Evolutionary conservation across 2,329 filamentous ascomycete genomes (phyloP).

Genomic region (Calonectria pseudoturangicola): DNA sequence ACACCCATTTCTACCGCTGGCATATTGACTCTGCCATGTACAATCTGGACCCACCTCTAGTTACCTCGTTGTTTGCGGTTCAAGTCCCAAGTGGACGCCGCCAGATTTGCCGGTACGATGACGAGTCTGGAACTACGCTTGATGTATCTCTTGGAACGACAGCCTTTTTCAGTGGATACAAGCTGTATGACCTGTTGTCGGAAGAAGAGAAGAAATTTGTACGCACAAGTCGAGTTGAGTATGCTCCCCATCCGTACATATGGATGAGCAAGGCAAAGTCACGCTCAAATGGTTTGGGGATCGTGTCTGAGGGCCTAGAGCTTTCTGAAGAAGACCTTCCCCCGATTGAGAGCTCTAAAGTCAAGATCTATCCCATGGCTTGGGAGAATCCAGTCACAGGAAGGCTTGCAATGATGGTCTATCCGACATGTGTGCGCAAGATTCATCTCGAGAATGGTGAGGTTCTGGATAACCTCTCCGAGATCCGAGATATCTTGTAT

Average conservation of each 20-base stretch:
- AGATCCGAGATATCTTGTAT: conserved; percentile 12
- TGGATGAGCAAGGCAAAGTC: conserved; percentile 34
- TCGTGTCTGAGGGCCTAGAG: conserved; percentile 23
- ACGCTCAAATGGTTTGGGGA: conserved; percentile 25
- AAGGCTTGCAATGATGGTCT: conserved; percentile 20
- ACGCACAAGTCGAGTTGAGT: conserved; percentile 19
- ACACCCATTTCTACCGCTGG: conserved; percentile 34
- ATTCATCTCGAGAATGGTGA: conserved; percentile 24
- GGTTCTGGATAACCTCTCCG: not conserved
- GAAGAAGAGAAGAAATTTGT: conserved; percentile 24
- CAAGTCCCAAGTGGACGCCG: conserved; percentile 26
- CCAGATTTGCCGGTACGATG: conserved; percentile 33
- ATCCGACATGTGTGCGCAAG: conserved; percentile 20
- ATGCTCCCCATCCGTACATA: conserved; percentile 28
- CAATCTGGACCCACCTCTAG: conserved; percentile 27
- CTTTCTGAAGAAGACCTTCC: conserved; percentile 12
- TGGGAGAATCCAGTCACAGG: conserved; percentile 26
- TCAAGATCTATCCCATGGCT: conserved; percentile 28
- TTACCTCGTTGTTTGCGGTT: conserved; percentile 16
- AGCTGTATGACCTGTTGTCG: conserved; percentile 24
- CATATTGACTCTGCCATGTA: conserved; percentile 37
- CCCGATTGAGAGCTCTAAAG: not conserved
- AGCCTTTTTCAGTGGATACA: conserved; percentile 29
- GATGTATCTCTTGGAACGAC: conserved; percentile 29
- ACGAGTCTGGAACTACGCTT: conserved; percentile 8